Base-by-base conservation (phyloP, 2,329 filamentous ascomycete genomes). In the Claviceps sp. region DNA sequence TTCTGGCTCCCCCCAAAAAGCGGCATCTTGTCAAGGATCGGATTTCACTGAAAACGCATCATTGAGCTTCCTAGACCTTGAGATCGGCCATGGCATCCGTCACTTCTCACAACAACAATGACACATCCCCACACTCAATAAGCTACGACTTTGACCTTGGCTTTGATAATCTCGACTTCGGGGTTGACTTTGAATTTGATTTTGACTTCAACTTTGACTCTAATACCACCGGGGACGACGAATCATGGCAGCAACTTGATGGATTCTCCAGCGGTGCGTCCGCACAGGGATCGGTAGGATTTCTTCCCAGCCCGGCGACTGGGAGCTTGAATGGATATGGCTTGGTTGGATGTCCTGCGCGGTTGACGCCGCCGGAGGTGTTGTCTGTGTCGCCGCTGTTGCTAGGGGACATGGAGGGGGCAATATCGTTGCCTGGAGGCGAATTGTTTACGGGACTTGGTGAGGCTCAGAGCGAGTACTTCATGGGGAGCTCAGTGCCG, bases 271-370 rank as follows among this genome's bases (percentile, higher is more conserved):
- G 62, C 47, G 58, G 62, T 52, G 63, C 60, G 30, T 68, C 67
- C 16, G 65, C 60, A 3, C 58, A 69, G 0, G 68, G 64, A 0
- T 72, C 71, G 0, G 63, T 70, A 9, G 70, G 67, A 18, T 73
- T 77, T 54, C 63, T 74, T 18, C 69, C 72, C 26, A 77, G 76
- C 55, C 76, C 77, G 5, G 70, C 70, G 11, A 75, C 70, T 57
- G 69, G 71, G 14, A 78, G 76, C 54, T 61, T 79, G 57, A 70
- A 69, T 40, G 75, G 76, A 22, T 79, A 72, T 63, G 69, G 67
- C 13, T 62, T 78, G 44, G 62, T 78, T 47, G 67, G 70, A 34
- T 68, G 49, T 37, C 30, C 30, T 34, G 26, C 43, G 47, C 47
- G 50, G 16, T 62, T 60, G 26, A 61, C 57, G 38, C 58, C 58